These are phyloP conservation scores for Heterobasidion occidentale DNA, from an alignment of 1,284 basidiomycete genomes.

Conservation along the genomic window DNA sequence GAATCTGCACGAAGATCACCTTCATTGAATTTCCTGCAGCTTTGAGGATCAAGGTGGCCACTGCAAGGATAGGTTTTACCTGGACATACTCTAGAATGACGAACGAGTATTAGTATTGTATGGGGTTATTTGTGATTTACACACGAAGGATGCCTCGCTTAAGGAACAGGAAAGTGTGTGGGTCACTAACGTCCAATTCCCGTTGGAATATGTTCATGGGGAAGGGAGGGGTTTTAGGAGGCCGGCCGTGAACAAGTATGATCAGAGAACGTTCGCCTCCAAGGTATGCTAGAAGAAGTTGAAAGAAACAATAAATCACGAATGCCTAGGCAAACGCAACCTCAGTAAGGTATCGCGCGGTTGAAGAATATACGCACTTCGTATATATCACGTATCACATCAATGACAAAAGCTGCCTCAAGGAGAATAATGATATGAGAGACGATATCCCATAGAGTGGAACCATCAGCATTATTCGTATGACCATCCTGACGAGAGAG, in stretches of 20 bases:
- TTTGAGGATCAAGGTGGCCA: conserved; percentile 83
- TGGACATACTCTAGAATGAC: conserved; percentile 84
- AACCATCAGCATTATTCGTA: conserved; percentile 97
- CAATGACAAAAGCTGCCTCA: conserved; percentile 94
- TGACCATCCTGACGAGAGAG: conserved; percentile 65
- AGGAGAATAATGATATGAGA: conserved; percentile 92
- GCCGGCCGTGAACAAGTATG: conserved; percentile 85
- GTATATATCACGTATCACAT: conserved; percentile 92
- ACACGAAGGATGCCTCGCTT: conserved; percentile 92
- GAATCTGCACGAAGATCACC: conserved; percentile 79
- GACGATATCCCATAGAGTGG: conserved; percentile 90
- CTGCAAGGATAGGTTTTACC: conserved; percentile 86
- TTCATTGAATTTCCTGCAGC: conserved; percentile 82
- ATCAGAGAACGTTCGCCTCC: conserved; percentile 92
- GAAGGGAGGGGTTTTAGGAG: conserved; percentile 81
- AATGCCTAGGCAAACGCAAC: conserved; percentile 58
- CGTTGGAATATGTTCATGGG: conserved; percentile 73
- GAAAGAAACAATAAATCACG: conserved; percentile 92
- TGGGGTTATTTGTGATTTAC: conserved; percentile 21
- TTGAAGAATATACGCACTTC: conserved; percentile 47
- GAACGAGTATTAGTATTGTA: conserved; percentile 1
- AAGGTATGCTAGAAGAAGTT: conserved; percentile 77
- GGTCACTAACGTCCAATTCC: conserved; percentile 87
- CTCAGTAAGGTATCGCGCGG: conserved; percentile 1
- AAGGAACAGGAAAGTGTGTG: conserved; percentile 88